Evolutionary conservation across 345 rosid genomes (phyloP).

Genomic region (Aquilaria yunnanensis): DNA sequence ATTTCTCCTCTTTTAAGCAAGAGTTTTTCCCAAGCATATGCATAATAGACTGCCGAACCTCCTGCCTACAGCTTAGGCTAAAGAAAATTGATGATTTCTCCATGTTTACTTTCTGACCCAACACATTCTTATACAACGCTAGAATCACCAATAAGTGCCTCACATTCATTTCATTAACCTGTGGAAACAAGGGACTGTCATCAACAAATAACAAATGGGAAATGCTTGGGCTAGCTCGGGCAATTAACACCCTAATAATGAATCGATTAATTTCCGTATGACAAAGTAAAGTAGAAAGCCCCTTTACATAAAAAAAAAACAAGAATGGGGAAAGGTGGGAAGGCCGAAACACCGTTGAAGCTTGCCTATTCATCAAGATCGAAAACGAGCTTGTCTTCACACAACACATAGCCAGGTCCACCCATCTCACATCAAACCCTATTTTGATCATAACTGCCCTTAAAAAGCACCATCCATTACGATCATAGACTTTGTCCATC

Average conservation of each 20-base stretch:
- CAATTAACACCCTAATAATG: background rate
- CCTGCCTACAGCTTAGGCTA: background rate
- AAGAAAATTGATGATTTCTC: too few relatives aligned
- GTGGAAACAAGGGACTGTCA: background rate
- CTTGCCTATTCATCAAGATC: background rate
- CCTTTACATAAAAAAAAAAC: background rate
- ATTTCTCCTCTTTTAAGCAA: background rate
- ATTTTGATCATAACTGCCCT: background rate
- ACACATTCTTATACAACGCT: background rate
- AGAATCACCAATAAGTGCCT: background rate
- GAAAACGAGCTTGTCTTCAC: background rate
- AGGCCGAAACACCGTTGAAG: background rate
- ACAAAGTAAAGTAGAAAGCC: background rate
- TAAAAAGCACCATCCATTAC: background rate
- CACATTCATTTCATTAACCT: background rate
- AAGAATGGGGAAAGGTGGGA: background rate
- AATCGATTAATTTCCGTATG: background rate
- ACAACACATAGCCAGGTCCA: background rate
- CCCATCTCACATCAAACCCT: background rate
- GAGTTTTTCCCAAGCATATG: background rate
- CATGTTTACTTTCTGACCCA: background rate
- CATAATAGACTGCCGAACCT: background rate
- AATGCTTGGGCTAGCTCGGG: background rate
- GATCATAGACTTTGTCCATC: background rate
- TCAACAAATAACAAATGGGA: background rate